Evolutionary conservation across 106 monocot species (phyloP).

Genomic region (Gastrodia elata): DNA sequence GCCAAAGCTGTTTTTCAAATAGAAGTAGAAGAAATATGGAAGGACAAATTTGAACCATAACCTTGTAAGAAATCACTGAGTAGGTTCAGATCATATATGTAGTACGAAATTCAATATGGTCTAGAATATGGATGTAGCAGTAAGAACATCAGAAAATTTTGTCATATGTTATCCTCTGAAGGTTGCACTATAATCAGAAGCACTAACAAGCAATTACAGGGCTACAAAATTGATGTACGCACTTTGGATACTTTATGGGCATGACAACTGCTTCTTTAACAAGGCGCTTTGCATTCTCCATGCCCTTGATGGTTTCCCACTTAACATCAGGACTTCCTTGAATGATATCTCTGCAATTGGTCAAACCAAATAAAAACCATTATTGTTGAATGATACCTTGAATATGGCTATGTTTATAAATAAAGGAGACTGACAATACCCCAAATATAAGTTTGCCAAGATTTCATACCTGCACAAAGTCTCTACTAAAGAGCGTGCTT

Average conservation of each 20-base stretch:
- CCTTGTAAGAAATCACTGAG: neutral
- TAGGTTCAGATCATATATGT: neutral
- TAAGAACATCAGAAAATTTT: neutral
- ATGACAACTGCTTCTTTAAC: constrained; percentile 99
- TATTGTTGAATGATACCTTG: neutral
- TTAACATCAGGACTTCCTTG: constrained; percentile 91
- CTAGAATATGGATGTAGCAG: neutral
- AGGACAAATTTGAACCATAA: neutral
- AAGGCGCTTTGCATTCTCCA: constrained; percentile 90
- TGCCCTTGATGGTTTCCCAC: constrained; percentile 96
- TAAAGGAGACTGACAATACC: neutral
- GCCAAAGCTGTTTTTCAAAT: neutral
- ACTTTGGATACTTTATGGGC: constrained; percentile 99
- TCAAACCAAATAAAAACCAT: neutral
- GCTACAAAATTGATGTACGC: constrained; percentile 10
- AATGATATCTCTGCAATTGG: constrained; percentile 67
- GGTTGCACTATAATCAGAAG: neutral
- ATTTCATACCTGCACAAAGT: constrained; percentile 51
- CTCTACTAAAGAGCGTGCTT: constrained; percentile 56
- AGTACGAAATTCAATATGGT: neutral
- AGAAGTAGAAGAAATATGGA: neutral
- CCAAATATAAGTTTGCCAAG: neutral
- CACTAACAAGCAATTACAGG: neutral
- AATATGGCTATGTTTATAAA: neutral
- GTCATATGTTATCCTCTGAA: neutral